These are phyloP conservation scores for Saccharomyces kudriavzevii DNA, from an alignment of 805 yeast species.

Conservation along the genomic window DNA sequence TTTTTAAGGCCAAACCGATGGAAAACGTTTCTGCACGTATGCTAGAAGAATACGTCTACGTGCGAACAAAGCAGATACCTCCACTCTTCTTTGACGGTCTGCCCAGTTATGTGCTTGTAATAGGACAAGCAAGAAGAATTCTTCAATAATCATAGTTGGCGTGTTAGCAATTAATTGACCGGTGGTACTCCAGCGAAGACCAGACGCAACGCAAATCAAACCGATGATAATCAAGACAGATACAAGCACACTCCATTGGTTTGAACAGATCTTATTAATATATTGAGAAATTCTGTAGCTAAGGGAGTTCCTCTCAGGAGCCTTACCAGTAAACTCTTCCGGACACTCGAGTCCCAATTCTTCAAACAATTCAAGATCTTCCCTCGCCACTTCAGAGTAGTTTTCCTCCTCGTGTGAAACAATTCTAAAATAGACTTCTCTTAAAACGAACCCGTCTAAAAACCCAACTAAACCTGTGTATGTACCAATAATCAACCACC, in stretches of 20 bases:
- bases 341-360: constrained; percentile 21
- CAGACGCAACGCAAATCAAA: constrained; percentile 30
- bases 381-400: constrained; percentile 25
- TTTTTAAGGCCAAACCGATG: neutral
- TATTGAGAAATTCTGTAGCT: constrained; percentile 17
- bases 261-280: constrained; percentile 30
- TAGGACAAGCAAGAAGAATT: constrained; percentile 33
- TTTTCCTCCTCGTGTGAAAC: constrained; percentile 20
- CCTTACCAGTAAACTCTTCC: constrained; percentile 10
- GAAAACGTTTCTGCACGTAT: constrained; percentile 2
- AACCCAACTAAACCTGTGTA: constrained; percentile 40
- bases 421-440: constrained; percentile 32
- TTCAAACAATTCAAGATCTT: constrained; percentile 29
- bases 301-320: constrained; percentile 8
- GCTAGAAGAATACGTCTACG: constrained; percentile 14
- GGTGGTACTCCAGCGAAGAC: constrained; percentile 33
- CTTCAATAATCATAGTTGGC: constrained; percentile 40
- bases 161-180: constrained; percentile 36
- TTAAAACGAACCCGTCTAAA: constrained; percentile 36
- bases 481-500: constrained; percentile 43
- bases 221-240: constrained; percentile 26
- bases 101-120: constrained; percentile 35
- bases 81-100: constrained; percentile 21
- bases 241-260: constrained; percentile 27
- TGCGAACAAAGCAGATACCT: constrained; percentile 17